Evolutionary conservation across 345 rosid genomes (phyloP), one percentile per base, ranked within the genome.

Genomic region (Kandelia obovata): DNA sequence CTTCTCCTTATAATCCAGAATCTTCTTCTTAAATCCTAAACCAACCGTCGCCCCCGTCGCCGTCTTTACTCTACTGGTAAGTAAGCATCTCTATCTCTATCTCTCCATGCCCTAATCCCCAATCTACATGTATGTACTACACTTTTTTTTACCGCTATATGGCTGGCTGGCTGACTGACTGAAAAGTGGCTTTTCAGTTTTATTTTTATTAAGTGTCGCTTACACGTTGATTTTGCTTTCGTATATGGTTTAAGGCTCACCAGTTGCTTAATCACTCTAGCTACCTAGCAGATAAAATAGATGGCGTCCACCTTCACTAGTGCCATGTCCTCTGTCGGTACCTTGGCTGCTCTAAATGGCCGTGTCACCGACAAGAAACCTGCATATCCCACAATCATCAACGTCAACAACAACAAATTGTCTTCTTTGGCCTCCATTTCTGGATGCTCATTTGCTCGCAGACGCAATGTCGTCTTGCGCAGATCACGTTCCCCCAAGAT

Each of bases 261-360:
- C 58, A 3, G 59, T 25, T 9, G 59, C 17, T 25, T 56, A 43
- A 43, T 56, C 13, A 10, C 16, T 3, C 26, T 61, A 37, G 10
- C 39, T 55, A 15, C n/a, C 16, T 19, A 9, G 20, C 47, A 49
- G 17, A n/a, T 28, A 49, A 13, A 13, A 43, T 26, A 80, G 64
- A 95, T 95, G 99, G 90, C 99, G 1, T 85, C 89, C 8, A 87
- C 91, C 25, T 86, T 92, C 76, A 80, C 87, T 46, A 79, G 86
- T 46, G 84, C 93, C 55, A 86, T 83, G 84, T 85, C 96, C 28
- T 87, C 93, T 10, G 83, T 76, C 66, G 95, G 92, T 43, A 74
- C 94, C 25, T 69, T 90, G 82, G 82, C 80, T 65, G 89, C 89
- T 71, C 83, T 97, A 19, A 84, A 77, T 77, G 81, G 78, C 69